These are phyloP conservation scores for Haematococcus lacustris DNA, from an alignment of 139 green algal species.

Conservation along the genomic window DNA sequence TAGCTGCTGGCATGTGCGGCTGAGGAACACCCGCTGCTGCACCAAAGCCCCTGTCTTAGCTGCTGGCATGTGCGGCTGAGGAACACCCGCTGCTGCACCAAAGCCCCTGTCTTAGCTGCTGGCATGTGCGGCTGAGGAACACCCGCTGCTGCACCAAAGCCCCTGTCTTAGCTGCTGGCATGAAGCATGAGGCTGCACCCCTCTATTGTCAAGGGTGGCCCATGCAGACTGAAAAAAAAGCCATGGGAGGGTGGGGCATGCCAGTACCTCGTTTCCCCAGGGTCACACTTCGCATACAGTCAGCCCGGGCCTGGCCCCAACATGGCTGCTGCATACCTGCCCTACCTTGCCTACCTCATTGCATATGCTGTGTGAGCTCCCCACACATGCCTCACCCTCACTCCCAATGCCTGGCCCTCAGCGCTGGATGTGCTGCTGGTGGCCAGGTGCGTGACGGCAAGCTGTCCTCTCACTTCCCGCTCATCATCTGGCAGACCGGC, in stretches of 20 bases:
- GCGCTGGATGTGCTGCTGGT: not conserved
- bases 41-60: too few species aligned
- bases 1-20: too few species aligned
- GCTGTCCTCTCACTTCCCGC: conserved; percentile 84
- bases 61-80: too few species aligned
- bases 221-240: not conserved
- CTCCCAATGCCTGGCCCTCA: not conserved
- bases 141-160: too few species aligned
- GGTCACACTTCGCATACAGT: not conserved
- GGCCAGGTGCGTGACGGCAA: conserved; percentile 76
- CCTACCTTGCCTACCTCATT: not conserved
- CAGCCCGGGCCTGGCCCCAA: not conserved
- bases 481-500: conserved; percentile 95
- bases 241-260: too few species aligned
- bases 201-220: not conserved
- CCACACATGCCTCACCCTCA: not conserved
- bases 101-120: too few species aligned
- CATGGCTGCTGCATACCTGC: not conserved
- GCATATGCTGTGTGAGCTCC: too few species aligned
- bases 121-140: too few species aligned
- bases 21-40: too few species aligned
- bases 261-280: not conserved
- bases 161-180: too few species aligned
- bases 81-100: too few species aligned
- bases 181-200: not conserved